These are phyloP conservation scores for Penicillium samsonianum DNA, from an alignment of 495 filamentous ascomycete species.

Conservation along the genomic window DNA sequence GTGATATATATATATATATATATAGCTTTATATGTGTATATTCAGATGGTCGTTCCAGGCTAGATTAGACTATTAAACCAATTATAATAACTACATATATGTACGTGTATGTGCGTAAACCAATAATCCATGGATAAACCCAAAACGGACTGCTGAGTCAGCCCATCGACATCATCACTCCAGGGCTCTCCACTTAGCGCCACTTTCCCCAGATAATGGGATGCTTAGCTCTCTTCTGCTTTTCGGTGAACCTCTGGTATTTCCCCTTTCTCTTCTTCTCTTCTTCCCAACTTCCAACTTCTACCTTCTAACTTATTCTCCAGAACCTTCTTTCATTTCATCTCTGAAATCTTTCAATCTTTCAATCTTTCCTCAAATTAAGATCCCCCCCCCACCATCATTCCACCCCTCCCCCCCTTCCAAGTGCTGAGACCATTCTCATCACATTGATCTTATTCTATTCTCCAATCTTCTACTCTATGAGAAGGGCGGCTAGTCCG, in stretches of 20 bases:
- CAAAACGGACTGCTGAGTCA: no score
- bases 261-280: background rate
- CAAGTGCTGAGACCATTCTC: background rate
- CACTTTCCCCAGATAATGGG: slow-evolving; percentile 15
- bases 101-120: no score
- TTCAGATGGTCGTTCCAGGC: no score
- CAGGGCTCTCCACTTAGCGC: slow-evolving; percentile 17
- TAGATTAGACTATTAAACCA: no score
- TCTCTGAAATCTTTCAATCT: slow-evolving; percentile 1
- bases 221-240: slow-evolving; percentile 7
- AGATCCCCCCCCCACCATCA: background rate
- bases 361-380: background rate
- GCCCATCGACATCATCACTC: slow-evolving; percentile 9
- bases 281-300: no score
- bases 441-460: slow-evolving; percentile 3
- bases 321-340: background rate
- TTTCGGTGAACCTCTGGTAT: background rate
- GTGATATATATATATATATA: background rate
- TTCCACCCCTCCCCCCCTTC: background rate
- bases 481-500: slow-evolving; percentile 38
- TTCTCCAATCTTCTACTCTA: slow-evolving; percentile 11
- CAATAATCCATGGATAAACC: no score
- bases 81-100: background rate
- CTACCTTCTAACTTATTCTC: background rate
- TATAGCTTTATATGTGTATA: background rate